Base-by-base conservation (phyloP, 2,329 filamentous ascomycete species). In the Colletotrichum lupini region DNA sequence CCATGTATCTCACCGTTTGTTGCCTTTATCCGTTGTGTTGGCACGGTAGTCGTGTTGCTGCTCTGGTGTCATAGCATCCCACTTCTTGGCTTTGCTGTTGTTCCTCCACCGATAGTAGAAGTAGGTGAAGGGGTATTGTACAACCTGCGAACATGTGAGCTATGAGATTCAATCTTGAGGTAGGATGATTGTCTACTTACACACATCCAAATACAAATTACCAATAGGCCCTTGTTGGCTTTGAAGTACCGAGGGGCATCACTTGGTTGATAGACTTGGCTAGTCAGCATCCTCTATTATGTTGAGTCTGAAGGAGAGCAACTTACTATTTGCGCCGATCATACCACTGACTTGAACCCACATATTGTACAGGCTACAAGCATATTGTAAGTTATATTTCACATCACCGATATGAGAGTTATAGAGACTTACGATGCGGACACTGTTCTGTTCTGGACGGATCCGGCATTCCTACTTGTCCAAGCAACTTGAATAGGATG, bases 401-500 rank as follows among this genome's bases (percentile, higher is more conserved):
- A 11, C 37, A 42, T 19, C 37, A 19, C 22, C 2, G n/a, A 32
- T 2, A 32, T 2, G 52, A 26, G 52, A 55, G 24, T 55, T 28
- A 6, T 5, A 14, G 52, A 4, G 66, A 74, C 81, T 73, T 73
- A 82, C 82, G 88, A 89, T 1, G 87, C 86, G 0, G 88, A 87
- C 1, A 92, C 87, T 0, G 90, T 89, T 14, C 90, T 81, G 12
- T 88, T 90, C 9, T 89, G 84, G 1, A 92, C 90, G 2, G 86
- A 86, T 57, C 89, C 89, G 0, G 89, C 85, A 75, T 92, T 92
- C 58, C 88, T 85, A 2, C 87, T 89, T 0, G 86, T 88, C 80
- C 89, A 87, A 0, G 87, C 89, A 0, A 91, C 89, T 52, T 89
- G 82, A 19, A 91, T 86, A 0, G 89, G 87, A 74, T 91, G 87